Conservation (phyloP, 177 flowering plant species). For the Vitis hybrid region DNA sequence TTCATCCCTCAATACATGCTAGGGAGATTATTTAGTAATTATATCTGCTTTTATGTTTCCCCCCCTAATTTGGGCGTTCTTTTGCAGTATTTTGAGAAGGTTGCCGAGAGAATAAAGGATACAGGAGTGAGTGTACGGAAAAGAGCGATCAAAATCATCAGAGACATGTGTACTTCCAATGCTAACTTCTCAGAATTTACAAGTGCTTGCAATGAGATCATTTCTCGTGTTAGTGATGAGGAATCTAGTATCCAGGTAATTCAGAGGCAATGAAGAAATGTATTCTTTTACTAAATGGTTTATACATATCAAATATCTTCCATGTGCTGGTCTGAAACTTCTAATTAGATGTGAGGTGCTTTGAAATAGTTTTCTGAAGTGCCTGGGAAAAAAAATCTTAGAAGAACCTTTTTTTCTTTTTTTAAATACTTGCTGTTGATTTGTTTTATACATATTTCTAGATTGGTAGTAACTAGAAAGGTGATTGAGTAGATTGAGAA, state of each 20-base stretch:
- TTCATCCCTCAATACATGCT: not conserved
- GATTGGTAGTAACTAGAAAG: not conserved
- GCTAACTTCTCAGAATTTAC: slow-evolving; percentile 67
- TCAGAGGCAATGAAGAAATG: not conserved
- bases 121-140: slow-evolving; percentile 99
- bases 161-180: slow-evolving; percentile 95
- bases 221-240: slow-evolving; percentile 93
- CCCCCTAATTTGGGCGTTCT: not conserved
- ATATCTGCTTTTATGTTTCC: slow-evolving; percentile 1
- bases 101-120: slow-evolving; percentile 94
- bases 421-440: not conserved
- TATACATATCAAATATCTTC: too few species aligned
- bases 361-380: too few species aligned
- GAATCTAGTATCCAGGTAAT: slow-evolving; percentile 94
- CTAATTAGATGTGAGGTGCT: too few species aligned
- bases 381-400: too few species aligned
- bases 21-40: not conserved
- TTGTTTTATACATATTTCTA: not conserved
- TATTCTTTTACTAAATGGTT: not conserved
- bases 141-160: slow-evolving; percentile 90
- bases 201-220: slow-evolving; percentile 87
- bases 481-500: too few species aligned
- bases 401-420: too few species aligned
- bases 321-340: too few species aligned
- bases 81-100: slow-evolving; percentile 91